Conservation (phyloP, 768 basidiomycete genomes). For the Cyclocybe cylindracea region DNA sequence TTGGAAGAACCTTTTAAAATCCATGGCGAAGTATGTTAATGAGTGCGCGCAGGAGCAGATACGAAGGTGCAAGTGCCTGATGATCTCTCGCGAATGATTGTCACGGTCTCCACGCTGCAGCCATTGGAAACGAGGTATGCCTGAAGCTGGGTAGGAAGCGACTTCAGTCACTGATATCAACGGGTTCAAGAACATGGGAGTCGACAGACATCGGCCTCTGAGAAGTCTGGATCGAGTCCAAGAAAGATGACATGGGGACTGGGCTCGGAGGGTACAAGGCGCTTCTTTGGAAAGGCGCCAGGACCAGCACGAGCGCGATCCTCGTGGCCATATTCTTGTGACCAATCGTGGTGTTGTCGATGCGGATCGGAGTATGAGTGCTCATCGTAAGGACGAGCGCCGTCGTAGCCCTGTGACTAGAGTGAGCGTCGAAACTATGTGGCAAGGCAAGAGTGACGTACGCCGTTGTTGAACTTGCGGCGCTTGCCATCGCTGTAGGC, state of each 20-base stretch:
- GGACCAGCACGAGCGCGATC: conserved; percentile 49
- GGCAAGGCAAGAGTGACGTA: conserved; percentile 33
- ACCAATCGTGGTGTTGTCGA: conserved; percentile 33
- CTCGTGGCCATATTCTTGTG: conserved; percentile 50
- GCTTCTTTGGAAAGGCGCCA: conserved; percentile 63
- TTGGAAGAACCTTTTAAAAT: conserved; percentile 88
- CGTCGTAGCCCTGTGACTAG: conserved; percentile 52
- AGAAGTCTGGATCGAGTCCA: conserved; percentile 89
- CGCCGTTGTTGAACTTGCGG: conserved; percentile 78
- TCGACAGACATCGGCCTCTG: conserved; percentile 87
- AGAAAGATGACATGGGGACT: conserved; percentile 95
- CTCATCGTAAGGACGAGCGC: conserved; percentile 27
- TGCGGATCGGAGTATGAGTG: conserved; percentile 23
- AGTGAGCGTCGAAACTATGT: conserved; percentile 13
- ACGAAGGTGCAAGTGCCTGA: conserved; percentile 92
- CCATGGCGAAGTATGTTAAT: conserved; percentile 73
- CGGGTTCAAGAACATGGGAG: conserved; percentile 31
- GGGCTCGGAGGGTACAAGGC: conserved; percentile 79
- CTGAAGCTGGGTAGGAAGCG: conserved; percentile 64
- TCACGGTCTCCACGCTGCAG: conserved; percentile 82
- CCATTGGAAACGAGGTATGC: conserved; percentile 71
- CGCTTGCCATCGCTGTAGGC: conserved; percentile 72
- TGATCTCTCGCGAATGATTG: conserved; percentile 95
- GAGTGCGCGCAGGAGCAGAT: conserved; percentile 71
- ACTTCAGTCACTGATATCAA: conserved; percentile 36